phyloP scores from a whole-genome alignment of 331 rosid species.

The Quercus phellos region DNA sequence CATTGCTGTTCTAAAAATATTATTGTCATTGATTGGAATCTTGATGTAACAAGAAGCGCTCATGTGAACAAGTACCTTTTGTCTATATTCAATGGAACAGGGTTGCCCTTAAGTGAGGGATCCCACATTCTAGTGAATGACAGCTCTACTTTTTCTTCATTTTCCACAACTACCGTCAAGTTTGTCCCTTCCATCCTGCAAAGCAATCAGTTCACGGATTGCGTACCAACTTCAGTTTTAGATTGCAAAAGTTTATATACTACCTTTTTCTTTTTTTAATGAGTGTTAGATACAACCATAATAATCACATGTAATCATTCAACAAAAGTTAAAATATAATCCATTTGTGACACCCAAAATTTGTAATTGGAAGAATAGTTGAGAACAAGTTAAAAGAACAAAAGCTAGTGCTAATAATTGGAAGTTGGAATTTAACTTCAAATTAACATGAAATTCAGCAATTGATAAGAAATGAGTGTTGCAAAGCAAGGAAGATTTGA shows the following conservation, averaged over 20 bases:
- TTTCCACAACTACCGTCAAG: constrained; percentile 52
- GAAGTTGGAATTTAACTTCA: too few relatives aligned
- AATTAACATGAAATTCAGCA: too few relatives aligned
- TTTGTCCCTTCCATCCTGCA: constrained; percentile 60
- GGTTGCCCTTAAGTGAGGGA: constrained; percentile 40
- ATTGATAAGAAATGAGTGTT: too few relatives aligned
- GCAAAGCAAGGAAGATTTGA: too few relatives aligned
- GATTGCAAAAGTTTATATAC: too few relatives aligned
- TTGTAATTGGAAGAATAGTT: neutral
- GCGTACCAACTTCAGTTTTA: neutral
- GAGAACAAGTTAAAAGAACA: neutral
- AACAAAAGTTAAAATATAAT: neutral
- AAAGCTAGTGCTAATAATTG: too few relatives aligned
- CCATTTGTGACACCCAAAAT: neutral
- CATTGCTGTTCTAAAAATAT: neutral
- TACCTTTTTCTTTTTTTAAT: too few relatives aligned
- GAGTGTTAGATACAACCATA: too few relatives aligned
- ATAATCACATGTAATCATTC: neutral
- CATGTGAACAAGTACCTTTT: constrained; percentile 46
- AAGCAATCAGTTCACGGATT: neutral
- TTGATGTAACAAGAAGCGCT: neutral
- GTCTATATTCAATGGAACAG: constrained; percentile 68
- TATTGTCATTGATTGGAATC: neutral
- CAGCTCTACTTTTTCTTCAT: constrained; percentile 72
- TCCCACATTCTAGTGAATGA: constrained; percentile 74